Evolutionary conservation across 768 basidiomycete species (phyloP).

Genomic region (Mycena indigotica): DNA sequence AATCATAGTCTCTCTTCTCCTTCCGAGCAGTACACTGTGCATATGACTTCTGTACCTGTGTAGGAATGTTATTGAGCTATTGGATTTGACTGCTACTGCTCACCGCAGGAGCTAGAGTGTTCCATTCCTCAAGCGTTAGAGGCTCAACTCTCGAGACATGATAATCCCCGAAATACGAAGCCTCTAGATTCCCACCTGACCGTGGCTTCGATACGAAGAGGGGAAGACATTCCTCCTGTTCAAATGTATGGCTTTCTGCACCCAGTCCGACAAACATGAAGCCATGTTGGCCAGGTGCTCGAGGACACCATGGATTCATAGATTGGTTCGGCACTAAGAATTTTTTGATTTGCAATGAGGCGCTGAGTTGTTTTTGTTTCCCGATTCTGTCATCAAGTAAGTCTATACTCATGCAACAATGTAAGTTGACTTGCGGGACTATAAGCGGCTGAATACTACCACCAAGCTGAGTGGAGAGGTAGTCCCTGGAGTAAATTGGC

Average conservation of each 20-base stretch:
- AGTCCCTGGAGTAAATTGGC: conserved; percentile 40
- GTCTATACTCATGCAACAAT: background rate
- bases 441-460: conserved; percentile 41
- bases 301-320: conserved; percentile 58
- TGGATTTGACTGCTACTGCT: too few relatives aligned
- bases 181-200: conserved; percentile 36
- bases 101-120: conserved; percentile 42
- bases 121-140: conserved; percentile 51
- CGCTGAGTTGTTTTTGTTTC: conserved; percentile 33
- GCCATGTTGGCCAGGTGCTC: conserved; percentile 49
- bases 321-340: conserved; percentile 54
- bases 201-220: conserved; percentile 38
- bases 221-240: conserved; percentile 40
- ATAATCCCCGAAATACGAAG: conserved; percentile 52
- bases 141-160: conserved; percentile 42
- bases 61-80: too few relatives aligned
- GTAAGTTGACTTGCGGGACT: conserved; percentile 31
- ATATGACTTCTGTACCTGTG: conserved; percentile 25
- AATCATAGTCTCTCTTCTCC: conserved; percentile 43
- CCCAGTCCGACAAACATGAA: conserved; percentile 60
- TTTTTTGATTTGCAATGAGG: conserved; percentile 34
- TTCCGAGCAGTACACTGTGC: conserved; percentile 38
- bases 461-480: conserved; percentile 41
- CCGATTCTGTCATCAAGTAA: conserved; percentile 26
- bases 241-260: conserved; percentile 46